Evolutionary conservation across 2,329 filamentous ascomycete species (phyloP).

Genomic region (Talaromyces sp.): DNA sequence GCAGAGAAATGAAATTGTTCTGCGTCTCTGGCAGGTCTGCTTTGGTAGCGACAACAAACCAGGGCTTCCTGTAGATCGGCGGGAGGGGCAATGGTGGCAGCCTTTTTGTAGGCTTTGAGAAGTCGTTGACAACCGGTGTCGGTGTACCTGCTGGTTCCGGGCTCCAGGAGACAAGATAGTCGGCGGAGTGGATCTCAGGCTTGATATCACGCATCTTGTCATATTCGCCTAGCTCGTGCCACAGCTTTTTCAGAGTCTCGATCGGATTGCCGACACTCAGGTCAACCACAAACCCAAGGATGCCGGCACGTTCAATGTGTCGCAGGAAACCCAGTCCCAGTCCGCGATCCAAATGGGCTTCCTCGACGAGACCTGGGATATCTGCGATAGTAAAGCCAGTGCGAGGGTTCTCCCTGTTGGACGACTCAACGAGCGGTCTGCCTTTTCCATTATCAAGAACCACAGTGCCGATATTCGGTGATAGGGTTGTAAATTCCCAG

Average conservation of each 20-base stretch:
- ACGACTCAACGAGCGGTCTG: conserved; percentile 52
- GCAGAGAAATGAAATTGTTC: conserved; percentile 66
- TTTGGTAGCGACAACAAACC: conserved; percentile 94
- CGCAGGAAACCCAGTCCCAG: conserved; percentile 87
- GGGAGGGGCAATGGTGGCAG: conserved; percentile 50
- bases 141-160: conserved; percentile 2
- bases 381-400: conserved; percentile 90
- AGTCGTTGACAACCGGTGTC: neutral
- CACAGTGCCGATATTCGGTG: conserved; percentile 93
- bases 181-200: conserved; percentile 53
- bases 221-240: conserved; percentile 87
- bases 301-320: conserved; percentile 87
- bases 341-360: conserved; percentile 85
- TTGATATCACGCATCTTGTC: conserved; percentile 74
- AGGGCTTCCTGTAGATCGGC: conserved; percentile 89
- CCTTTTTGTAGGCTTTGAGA: neutral
- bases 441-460: conserved; percentile 84
- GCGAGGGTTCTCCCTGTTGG: conserved; percentile 50
- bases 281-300: conserved; percentile 91
- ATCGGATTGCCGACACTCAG: conserved; percentile 75
- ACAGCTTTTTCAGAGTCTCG: conserved; percentile 70
- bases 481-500: conserved; percentile 95
- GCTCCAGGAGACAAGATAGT: conserved; percentile 54
- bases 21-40: conserved; percentile 76
- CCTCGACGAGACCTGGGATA: conserved; percentile 88